These are phyloP conservation scores for Boletus edulis DNA, from an alignment of 768 basidiomycete genomes.

Conservation along the genomic window DNA sequence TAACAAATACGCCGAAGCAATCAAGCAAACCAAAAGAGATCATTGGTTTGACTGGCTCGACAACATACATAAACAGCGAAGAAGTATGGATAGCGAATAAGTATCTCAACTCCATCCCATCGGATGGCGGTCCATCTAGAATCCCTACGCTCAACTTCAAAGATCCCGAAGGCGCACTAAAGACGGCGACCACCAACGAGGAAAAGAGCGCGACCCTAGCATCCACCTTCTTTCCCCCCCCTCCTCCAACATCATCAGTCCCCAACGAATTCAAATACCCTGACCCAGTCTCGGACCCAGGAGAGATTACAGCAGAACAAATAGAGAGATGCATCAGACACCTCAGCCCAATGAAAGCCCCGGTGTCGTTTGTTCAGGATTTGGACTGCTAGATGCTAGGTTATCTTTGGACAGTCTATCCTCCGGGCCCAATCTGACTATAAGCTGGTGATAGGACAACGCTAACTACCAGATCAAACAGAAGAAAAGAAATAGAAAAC, in stretches of 20 bases:
- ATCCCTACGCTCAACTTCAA: conserved; percentile 6
- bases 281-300: not conserved
- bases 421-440: too few species aligned
- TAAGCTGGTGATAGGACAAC: too few species aligned
- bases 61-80: not conserved
- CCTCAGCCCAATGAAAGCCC: not conserved
- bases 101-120: not conserved
- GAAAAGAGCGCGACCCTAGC: not conserved
- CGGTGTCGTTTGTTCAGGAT: too few species aligned
- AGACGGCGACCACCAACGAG: not conserved
- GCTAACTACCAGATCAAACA: too few species aligned
- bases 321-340: not conserved
- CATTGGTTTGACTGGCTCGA: conserved; percentile 15
- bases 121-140: fast-evolving
- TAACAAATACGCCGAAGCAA: not conserved
- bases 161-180: not conserved
- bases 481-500: too few species aligned
- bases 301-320: not conserved
- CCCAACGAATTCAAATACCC: not conserved
- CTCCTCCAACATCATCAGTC: not conserved
- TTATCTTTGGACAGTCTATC: too few species aligned
- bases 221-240: not conserved
- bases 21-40: not conserved
- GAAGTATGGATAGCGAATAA: conserved; percentile 5
- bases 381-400: too few species aligned